Conservation (phyloP, 176 grass and related monocot genomes). For the Secale cereale region DNA sequence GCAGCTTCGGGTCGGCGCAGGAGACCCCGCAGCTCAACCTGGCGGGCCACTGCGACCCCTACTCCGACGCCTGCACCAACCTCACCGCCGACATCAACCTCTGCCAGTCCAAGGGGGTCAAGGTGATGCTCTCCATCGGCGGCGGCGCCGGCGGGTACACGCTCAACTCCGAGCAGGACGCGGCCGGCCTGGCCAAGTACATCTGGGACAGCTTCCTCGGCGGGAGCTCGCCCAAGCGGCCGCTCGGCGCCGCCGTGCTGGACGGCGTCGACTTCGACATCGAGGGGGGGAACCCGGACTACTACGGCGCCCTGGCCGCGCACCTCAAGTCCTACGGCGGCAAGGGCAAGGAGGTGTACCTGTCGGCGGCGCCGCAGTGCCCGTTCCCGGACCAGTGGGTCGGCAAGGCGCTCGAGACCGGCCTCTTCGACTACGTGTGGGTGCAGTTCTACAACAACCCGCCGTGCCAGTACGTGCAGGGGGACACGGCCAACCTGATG, state of each 20-base stretch:
- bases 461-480: slow-evolving; percentile 43
- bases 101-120: slow-evolving; percentile 53
- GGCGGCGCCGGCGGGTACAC: slow-evolving; percentile 48
- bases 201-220: slow-evolving; percentile 60
- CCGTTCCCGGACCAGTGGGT: slow-evolving; percentile 52
- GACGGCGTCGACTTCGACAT: background rate
- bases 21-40: slow-evolving; percentile 51
- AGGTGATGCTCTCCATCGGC: slow-evolving; percentile 67
- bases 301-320: slow-evolving; percentile 15
- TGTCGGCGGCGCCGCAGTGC: slow-evolving; percentile 60
- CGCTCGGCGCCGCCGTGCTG: slow-evolving; percentile 25
- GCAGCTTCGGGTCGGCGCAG: slow-evolving; percentile 50
- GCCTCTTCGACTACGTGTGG: slow-evolving; percentile 72
- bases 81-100: slow-evolving; percentile 41
- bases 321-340: background rate
- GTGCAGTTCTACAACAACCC: slow-evolving; percentile 88
- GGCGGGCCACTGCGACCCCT: slow-evolving; percentile 62
- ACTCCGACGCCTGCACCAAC: slow-evolving; percentile 41
- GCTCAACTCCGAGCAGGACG: slow-evolving; percentile 41
- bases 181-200: slow-evolving; percentile 31
- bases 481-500: slow-evolving; percentile 28
- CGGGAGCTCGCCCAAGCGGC: slow-evolving; percentile 8
- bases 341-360: slow-evolving; percentile 33
- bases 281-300: background rate
- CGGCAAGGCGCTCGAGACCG: slow-evolving; percentile 40